phyloP scores from a whole-genome alignment of 306 rosid species.

The Begonia fuchsioides region DNA sequence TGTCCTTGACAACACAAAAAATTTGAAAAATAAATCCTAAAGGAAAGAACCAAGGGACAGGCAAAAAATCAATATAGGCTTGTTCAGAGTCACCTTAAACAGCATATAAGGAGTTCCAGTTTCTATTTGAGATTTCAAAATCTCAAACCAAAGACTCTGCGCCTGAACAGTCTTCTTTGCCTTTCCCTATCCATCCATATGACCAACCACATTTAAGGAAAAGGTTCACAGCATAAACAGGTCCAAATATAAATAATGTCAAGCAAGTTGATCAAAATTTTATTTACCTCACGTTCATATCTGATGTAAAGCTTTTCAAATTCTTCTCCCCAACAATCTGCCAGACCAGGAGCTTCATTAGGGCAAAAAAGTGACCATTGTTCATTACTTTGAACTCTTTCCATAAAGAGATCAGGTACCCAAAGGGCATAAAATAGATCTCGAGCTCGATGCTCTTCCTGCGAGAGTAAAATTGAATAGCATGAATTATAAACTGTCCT shows the following conservation, averaged over 20 bases:
- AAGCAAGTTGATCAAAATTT: too few relatives aligned
- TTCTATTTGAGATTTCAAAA: slow-evolving; percentile 79
- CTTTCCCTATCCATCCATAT: slow-evolving; percentile 34
- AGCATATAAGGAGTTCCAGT: slow-evolving; percentile 99
- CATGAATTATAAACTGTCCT: too few relatives aligned
- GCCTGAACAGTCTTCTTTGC: slow-evolving; percentile 80
- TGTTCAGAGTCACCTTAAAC: slow-evolving; percentile 46
- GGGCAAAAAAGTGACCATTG: slow-evolving; percentile 92
- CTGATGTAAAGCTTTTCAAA: slow-evolving; percentile 50
- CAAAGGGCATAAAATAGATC: slow-evolving; percentile 91
- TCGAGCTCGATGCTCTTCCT: slow-evolving; percentile 97
- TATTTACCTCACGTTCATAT: slow-evolving; percentile 54
- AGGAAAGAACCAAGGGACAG: too few relatives aligned
- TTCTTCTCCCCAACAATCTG: slow-evolving; percentile 96
- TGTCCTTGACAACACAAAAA: slow-evolving; percentile 29
- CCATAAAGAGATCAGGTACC: slow-evolving; percentile 96
- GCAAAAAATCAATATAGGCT: neutral
- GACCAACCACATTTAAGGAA: too few relatives aligned
- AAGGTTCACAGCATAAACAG: too few relatives aligned
- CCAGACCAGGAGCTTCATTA: slow-evolving; percentile 69
- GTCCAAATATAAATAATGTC: too few relatives aligned
- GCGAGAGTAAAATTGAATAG: neutral
- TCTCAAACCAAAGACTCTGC: slow-evolving; percentile 81
- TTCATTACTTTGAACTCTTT: slow-evolving; percentile 71
- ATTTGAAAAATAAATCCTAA: too few relatives aligned